Conservation (phyloP, 306 rosid genomes). For the Oxytropis ochrocephala region DNA sequence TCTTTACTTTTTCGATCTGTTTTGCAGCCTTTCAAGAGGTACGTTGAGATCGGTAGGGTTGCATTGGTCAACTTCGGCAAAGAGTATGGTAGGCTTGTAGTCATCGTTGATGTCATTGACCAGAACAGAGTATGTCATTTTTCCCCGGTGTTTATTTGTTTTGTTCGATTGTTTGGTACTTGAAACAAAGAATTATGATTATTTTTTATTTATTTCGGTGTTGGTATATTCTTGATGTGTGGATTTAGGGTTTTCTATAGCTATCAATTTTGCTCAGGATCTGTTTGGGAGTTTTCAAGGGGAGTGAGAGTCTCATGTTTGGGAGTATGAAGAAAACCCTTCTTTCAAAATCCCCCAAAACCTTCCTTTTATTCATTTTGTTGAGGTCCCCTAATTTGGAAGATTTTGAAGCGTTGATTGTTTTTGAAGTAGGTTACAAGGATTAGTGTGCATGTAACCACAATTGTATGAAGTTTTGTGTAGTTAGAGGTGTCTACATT, state of each 20-base stretch:
- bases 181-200: neutral
- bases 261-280: neutral
- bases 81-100: conserved; percentile 83
- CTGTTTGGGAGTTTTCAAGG: no score
- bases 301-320: no score
- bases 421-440: no score
- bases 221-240: neutral
- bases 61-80: conserved; percentile 82
- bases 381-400: no score
- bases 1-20: neutral
- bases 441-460: neutral
- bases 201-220: neutral
- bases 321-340: no score
- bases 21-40: conserved; percentile 80
- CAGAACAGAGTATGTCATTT: conserved; percentile 56
- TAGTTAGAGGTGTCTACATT: no score
- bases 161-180: neutral
- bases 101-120: conserved; percentile 85
- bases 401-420: no score
- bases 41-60: conserved; percentile 83
- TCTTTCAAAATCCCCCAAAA: no score
- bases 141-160: neutral
- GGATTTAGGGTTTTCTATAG: neutral
- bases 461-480: neutral
- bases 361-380: no score